These are phyloP conservation scores for Zarea fungicola DNA, from an alignment of 2,329 filamentous ascomycete species.

Conservation along the genomic window DNA sequence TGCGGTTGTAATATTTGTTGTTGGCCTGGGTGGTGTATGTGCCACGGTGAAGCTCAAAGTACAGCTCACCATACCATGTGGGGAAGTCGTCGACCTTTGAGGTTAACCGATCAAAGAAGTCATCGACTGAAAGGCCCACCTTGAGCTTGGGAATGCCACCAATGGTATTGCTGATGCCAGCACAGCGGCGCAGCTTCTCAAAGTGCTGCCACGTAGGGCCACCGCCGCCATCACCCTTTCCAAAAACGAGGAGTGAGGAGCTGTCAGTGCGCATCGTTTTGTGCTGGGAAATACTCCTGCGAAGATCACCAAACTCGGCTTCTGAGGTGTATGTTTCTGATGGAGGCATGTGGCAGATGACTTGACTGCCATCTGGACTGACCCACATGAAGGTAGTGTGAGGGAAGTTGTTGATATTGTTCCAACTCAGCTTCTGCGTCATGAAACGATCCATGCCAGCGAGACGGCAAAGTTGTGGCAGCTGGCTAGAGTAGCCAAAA, in stretches of 20 bases:
- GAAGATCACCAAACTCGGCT: constrained; percentile 91
- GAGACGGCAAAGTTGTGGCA: constrained; percentile 87
- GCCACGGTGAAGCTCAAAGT: constrained; percentile 94
- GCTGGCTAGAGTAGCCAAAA: constrained; percentile 92
- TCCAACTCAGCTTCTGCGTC: constrained; percentile 98
- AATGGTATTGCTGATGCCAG: constrained; percentile 82
- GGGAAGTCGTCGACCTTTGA: constrained; percentile 73
- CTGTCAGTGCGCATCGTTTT: constrained; percentile 93
- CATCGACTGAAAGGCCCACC: constrained; percentile 84
- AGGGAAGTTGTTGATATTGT: constrained; percentile 98
- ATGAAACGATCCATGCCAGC: constrained; percentile 97
- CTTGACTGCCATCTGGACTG: constrained; percentile 87
- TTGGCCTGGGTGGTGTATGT: constrained; percentile 97
- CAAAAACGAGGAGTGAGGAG: constrained; percentile 87
- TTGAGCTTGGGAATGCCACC: constrained; percentile 78
- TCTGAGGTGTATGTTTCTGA: constrained; percentile 93
- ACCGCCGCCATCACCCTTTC: constrained; percentile 93
- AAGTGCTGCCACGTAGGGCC: constrained; percentile 91
- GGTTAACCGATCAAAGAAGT: constrained; percentile 85
- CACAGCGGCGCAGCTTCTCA: constrained; percentile 89
- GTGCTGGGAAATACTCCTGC: constrained; percentile 82
- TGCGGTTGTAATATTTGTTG: constrained; percentile 92
- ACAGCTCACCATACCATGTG: constrained; percentile 97
- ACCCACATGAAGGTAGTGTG: constrained; percentile 99
- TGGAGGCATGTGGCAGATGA: constrained; percentile 96